phyloP scores from a whole-genome alignment of 768 basidiomycete species.

The Collybiopsis luxurians region DNA sequence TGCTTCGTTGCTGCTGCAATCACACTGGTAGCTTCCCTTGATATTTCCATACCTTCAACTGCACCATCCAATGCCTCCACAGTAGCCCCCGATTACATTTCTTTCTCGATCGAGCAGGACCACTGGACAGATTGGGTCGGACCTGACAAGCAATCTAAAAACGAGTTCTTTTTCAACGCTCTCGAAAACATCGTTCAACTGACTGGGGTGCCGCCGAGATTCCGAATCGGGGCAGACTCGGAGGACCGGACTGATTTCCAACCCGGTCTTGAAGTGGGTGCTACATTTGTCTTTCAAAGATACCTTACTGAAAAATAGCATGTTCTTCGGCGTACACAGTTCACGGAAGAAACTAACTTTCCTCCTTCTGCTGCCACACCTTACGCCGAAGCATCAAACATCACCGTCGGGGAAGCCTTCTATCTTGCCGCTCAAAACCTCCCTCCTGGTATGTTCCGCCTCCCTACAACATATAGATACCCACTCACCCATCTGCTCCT shows the following conservation, averaged over 20 bases:
- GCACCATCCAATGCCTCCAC: constrained; percentile 32
- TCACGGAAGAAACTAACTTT: constrained; percentile 49
- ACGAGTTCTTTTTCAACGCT: constrained; percentile 59
- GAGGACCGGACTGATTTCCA: constrained; percentile 60
- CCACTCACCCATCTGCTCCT: background rate
- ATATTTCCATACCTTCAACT: constrained; percentile 22
- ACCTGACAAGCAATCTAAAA: constrained; percentile 33
- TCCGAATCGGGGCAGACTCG: constrained; percentile 58
- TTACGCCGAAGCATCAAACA: constrained; percentile 65
- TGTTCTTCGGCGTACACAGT: constrained; percentile 23
- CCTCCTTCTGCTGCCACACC: constrained; percentile 45
- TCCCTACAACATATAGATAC: background rate
- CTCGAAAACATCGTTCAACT: constrained; percentile 53
- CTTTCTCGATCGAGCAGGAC: constrained; percentile 71
- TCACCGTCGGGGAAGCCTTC: constrained; percentile 56
- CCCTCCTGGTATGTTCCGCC: constrained; percentile 36
- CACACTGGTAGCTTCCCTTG: background rate
- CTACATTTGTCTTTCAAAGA: background rate
- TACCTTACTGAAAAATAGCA: background rate
- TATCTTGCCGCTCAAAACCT: constrained; percentile 53
- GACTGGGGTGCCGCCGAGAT: constrained; percentile 50
- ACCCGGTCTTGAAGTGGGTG: constrained; percentile 39
- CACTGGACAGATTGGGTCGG: constrained; percentile 71
- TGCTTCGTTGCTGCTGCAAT: too few relatives aligned
- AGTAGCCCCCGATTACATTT: constrained; percentile 48